phyloP scores from a whole-genome alignment of 2,329 filamentous ascomycete species.

The Botrytis fragariae region DNA sequence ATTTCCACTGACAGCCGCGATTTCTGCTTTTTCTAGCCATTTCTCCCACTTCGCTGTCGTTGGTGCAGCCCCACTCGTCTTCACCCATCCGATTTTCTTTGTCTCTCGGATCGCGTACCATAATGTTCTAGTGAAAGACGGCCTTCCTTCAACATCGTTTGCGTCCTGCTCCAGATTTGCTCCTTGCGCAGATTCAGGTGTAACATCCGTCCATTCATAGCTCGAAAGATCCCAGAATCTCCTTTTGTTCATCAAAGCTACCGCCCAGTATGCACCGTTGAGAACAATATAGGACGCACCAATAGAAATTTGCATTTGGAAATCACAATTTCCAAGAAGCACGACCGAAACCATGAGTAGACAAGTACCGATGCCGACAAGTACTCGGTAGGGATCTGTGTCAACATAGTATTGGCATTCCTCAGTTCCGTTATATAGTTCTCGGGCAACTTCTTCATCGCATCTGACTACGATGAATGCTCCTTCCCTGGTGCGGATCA shows the following conservation, averaged over 20 bases:
- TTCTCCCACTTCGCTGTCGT: slow-evolving; percentile 49
- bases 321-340: slow-evolving; percentile 60
- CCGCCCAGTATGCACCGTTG: slow-evolving; percentile 57
- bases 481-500: slow-evolving; percentile 59
- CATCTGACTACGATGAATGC: slow-evolving; percentile 58
- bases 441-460: slow-evolving; percentile 58
- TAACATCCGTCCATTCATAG: slow-evolving; percentile 47
- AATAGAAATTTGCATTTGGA: slow-evolving; percentile 58
- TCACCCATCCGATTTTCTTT: slow-evolving; percentile 51
- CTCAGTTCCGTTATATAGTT: slow-evolving; percentile 60
- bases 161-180: slow-evolving; percentile 40
- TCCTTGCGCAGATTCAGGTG: slow-evolving; percentile 41
- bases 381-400: slow-evolving; percentile 46
- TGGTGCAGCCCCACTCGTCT: slow-evolving; percentile 51
- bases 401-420: slow-evolving; percentile 56
- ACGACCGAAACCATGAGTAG: slow-evolving; percentile 61
- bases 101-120: slow-evolving; percentile 60
- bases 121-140: slow-evolving; percentile 54
- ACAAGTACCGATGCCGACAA: slow-evolving; percentile 58
- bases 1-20: slow-evolving; percentile 39
- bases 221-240: slow-evolving; percentile 58
- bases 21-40: slow-evolving; percentile 52
- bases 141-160: slow-evolving; percentile 43
- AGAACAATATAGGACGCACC: slow-evolving; percentile 56
- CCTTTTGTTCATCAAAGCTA: slow-evolving; percentile 40